phyloP scores from a whole-genome alignment of 2,329 filamentous ascomycete species.

The Chaetomium olivaceum region DNA sequence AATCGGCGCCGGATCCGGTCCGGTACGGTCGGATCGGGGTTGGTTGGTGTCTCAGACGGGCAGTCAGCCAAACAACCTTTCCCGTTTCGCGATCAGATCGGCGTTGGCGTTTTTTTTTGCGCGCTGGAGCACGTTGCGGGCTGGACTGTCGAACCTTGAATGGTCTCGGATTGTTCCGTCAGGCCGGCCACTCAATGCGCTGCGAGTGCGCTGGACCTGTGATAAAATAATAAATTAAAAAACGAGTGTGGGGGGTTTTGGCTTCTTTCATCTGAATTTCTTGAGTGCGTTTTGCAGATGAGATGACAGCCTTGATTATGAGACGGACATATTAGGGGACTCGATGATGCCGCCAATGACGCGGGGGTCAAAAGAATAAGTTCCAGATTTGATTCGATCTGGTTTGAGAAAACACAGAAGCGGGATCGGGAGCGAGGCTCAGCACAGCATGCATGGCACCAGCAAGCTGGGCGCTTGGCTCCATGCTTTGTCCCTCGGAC shows the following conservation, averaged over 20 bases:
- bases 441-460: neutral
- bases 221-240: neutral
- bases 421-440: neutral
- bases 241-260: slow-evolving; percentile 7
- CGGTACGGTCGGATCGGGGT: too few species aligned
- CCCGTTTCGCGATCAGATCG: slow-evolving; percentile 4
- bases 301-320: neutral
- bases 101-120: slow-evolving; percentile 2
- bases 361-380: neutral
- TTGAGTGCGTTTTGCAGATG: neutral
- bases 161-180: slow-evolving; percentile 1
- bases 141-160: neutral
- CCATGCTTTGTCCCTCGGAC: neutral
- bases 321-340: neutral
- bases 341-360: neutral
- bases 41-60: neutral
- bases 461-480: neutral
- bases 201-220: neutral
- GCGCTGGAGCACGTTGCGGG: neutral
- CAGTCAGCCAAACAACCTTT: neutral
- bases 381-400: neutral
- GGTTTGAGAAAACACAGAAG: neutral
- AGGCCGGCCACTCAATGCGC: neutral
- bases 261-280: neutral
- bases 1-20: neutral